Evolutionary conservation across 495 filamentous ascomycete genomes (phyloP), one percentile per base, ranked within the genome.

Genomic region (Aspergillus incahuasiensis): DNA sequence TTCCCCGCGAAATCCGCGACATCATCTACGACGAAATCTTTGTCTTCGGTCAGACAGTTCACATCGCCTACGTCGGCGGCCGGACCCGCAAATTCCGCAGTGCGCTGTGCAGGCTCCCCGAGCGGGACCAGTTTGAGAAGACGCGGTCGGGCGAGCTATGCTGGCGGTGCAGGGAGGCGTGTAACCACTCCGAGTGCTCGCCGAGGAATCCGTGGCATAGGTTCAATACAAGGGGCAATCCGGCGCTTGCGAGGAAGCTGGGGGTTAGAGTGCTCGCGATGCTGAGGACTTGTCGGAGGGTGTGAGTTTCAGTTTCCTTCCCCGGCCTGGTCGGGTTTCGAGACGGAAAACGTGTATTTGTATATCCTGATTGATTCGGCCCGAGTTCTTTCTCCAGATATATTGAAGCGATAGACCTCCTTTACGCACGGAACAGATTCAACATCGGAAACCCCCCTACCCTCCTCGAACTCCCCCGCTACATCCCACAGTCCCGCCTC

Each of bases 281-380:
- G 35, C 61, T 59, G 4, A 48, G 52, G 21, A 58, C 52, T 18
- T 68, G 59, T 18, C 35, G 25, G 38, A 63, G 52, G 35, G 60
- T 22, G 48, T 54, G 57, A 16, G 44, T 47, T 28, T 9, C 25
- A 22, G 44, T 24, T 34, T 35, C 6, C 2, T 21, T 38, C 48
- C 12, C 48, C 24, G 19, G n/a, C n/a, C n/a, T n/a, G n/a, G n/a
- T n/a, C n/a, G n/a, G n/a, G n/a, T n/a, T n/a, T n/a, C n/a, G n/a
- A n/a, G n/a, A n/a, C n/a, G n/a, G n/a, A n/a, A n/a, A n/a, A n/a
- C n/a, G n/a, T n/a, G n/a, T n/a, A n/a, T n/a, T n/a, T 13, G 9
- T 38, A 30, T 18, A 5, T 7, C 15, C 30, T 20, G 18, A 35
- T 20, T 3, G 30, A 18, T 20, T 20, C 7, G 8, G 12, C 12